Percentiles rank a stretch among this genome's conserved stretches.
phyloP scores from a whole-genome alignment of 805 yeast species.

The Lipomyces kockii region DNA sequence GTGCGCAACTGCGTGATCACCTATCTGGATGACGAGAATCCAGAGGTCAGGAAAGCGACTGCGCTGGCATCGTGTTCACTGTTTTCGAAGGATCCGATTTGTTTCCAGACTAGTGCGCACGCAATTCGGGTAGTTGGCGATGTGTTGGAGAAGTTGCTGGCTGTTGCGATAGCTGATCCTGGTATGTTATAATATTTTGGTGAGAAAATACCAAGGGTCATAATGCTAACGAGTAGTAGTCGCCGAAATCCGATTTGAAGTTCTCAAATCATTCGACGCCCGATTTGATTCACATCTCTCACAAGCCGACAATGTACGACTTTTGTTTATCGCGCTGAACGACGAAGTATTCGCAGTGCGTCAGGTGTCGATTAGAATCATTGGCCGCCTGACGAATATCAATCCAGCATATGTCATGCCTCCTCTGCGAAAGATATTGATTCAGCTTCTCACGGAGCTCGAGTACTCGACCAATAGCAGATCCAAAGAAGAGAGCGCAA shows the following conservation, averaged over 20 bases:
- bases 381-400: conserved; percentile 81
- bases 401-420: conserved; percentile 98
- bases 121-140: conserved; percentile 83
- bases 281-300: conserved; percentile 89
- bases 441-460: conserved; percentile 82
- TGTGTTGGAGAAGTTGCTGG: conserved; percentile 76
- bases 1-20: conserved; percentile 82
- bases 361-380: conserved; percentile 72
- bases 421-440: conserved; percentile 79
- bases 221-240: conserved; percentile 40
- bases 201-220: not conserved
- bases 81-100: conserved; percentile 78
- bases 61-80: conserved; percentile 81
- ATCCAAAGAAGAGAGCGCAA: conserved; percentile 86
- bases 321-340: conserved; percentile 84
- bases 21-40: conserved; percentile 78
- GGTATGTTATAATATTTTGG: conserved; percentile 7
- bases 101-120: conserved; percentile 77
- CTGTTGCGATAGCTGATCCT: conserved; percentile 88
- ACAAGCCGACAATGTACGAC: conserved; percentile 86
- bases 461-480: conserved; percentile 78
- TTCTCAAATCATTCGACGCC: conserved; percentile 70
- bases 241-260: conserved; percentile 82
- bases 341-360: conserved; percentile 88
- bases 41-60: conserved; percentile 81